Percentiles rank a stretch among this genome's conserved stretches.
Conservation (phyloP, 257 asterid genomes). For the Capsicum baccatum region DNA sequence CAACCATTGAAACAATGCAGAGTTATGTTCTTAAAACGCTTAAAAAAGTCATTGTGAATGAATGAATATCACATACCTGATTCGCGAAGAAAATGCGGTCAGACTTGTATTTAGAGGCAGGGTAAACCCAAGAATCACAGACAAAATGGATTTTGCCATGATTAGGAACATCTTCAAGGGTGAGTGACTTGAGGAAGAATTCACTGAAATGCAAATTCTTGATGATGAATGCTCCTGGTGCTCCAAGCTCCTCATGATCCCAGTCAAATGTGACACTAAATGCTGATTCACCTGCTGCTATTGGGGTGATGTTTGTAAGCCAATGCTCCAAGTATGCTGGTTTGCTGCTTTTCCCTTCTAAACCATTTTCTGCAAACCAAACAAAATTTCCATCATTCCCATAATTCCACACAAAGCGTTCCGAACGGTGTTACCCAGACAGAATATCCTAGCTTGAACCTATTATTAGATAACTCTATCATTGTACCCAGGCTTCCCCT, state of each 20-base stretch:
- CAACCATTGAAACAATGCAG: background rate
- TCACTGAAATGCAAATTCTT: constrained; percentile 40
- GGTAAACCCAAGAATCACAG: constrained; percentile 52
- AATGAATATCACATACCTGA: constrained; percentile 35
- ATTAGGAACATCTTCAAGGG: constrained; percentile 40
- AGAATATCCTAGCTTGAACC: background rate
- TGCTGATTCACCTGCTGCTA: constrained; percentile 39
- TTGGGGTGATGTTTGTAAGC: background rate
- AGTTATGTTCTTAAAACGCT: background rate
- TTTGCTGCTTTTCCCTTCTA: constrained; percentile 36
- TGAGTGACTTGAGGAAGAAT: constrained; percentile 49
- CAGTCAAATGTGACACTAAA: constrained; percentile 36
- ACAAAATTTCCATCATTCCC: background rate
- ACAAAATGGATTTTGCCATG: constrained; percentile 37
- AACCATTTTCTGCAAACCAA: constrained; percentile 42
- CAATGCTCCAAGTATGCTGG: constrained; percentile 41
- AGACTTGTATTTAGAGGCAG: constrained; percentile 35
- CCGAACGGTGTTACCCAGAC: no score
- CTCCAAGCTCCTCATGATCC: constrained; percentile 37
- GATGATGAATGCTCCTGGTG: constrained; percentile 48
- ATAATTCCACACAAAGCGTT: no score
- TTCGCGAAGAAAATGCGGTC: constrained; percentile 46
- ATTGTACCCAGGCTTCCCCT: no score
- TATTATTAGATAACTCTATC: no score
- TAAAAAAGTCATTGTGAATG: background rate